Base-by-base conservation (phyloP, 129 eudicot species). In the Erigeron canadensis region DNA sequence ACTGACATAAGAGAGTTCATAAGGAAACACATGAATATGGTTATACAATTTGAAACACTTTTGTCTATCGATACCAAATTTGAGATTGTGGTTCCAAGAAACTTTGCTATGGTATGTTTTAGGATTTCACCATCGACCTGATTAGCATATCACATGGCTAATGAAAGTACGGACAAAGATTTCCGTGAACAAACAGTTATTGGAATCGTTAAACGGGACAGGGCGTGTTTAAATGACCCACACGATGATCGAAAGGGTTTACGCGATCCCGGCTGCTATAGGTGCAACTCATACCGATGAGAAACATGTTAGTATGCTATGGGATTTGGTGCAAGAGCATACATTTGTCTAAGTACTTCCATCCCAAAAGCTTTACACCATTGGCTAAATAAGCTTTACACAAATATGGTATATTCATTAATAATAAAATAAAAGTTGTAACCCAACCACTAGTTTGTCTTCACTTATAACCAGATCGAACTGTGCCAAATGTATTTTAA, bases 41-140 rank as follows among this genome's bases (percentile, higher is more conserved):
- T 72, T 8, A 75, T 51, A 40, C 53, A 75, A 8, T 75, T 75
- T 40, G 81, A 81, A 68, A 17, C 51, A 22, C 61, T 68, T 6
- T 71, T 80, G 40, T 1, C 4, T 0, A 18, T 47, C 70, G 84
- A 80, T 55, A 57, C n/a, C 7, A 68, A 77, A 73, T 80, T 80
- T 40, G 81, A 75, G 68, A 17, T 81, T 16, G 81, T 75, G 65
- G 73, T 56, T 3, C 84, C 84, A 19, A 45, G 50, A 6, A 8
- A 45, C 50, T 45, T 45, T 45, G 10, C 50, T 45, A 12, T 45
- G 50, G 50, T 55, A 7, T 53, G 58, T 53, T 53, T 53, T 53
- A 13, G 58, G 16, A 18, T 53, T 53, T 53, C 58, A 4, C 58
- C 58, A 13, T 51, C 12, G 12, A 16, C 22, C 7, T 53, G n/a